Base-by-base conservation (phyloP, 345 rosid genomes). In the Zanthoxylum bungeanum region DNA sequence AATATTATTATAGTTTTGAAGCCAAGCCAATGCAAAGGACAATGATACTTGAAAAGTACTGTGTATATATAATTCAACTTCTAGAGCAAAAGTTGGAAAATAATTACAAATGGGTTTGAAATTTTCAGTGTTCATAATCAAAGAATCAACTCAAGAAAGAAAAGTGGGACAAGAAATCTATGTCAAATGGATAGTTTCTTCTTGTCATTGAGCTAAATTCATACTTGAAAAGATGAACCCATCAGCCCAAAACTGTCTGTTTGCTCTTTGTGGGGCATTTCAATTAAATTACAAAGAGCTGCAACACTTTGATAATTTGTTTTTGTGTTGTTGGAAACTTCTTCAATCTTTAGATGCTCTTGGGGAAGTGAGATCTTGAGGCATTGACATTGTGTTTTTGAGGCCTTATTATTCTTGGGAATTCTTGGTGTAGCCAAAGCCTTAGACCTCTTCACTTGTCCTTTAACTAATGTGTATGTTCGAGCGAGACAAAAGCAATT, bases 181-280 rank as follows among this genome's bases (percentile, higher is more conserved):
- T 64, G 81, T 12, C 68, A 66, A 66, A 61, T 33, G 67, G 63
- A 56, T 66, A n/a, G 65, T 64, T 77, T 69, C 69, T 42, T 47
- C 74, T 61, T 64, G 77, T 73, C 64, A 68, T 40, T 1, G 44
- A 70, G 56, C 62, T 46, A 50, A 60, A 2, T 33, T 52, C 70
- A 49, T 24, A 42, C 75, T 66, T 34, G 71, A 77, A 76, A 81
- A 78, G 77, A 80, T 56, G 73, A 75, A 78, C 64, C 79, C 74
- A 78, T 66, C 57, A 56, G 66, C 79, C 76, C 74, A 62, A 60
- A 70, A 73, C 71, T 72, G 88, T 80, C 81, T 71, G 64, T 78
- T 76, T 50, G 84, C 82, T 76, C 33, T 82, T 77, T 79, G 70
- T 64, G 65, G 71, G 56, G 68, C 49, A 75, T 73, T 65, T 64